A percentile compares a stretch with the other conserved stretches of the same genome.
These are phyloP conservation scores for Grifola frondosa DNA, from an alignment of 1,284 basidiomycete genomes.

Conservation along the genomic window DNA sequence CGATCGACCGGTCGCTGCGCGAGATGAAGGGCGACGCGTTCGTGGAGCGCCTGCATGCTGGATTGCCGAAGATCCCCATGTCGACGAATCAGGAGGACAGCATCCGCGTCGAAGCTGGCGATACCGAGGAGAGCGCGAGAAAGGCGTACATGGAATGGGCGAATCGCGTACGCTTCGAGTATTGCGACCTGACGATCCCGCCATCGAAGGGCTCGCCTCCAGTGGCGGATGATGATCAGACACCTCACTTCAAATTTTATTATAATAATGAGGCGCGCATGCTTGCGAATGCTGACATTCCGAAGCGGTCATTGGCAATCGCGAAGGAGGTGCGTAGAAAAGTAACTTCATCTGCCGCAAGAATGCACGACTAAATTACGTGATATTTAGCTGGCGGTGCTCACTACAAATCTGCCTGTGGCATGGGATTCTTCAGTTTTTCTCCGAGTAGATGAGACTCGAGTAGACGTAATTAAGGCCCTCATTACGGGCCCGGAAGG, in stretches of 20 bases:
- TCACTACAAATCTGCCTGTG: conserved; percentile 86
- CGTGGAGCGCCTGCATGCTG: conserved; percentile 71
- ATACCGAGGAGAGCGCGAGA: conserved; percentile 64
- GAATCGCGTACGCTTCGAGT: conserved; percentile 76
- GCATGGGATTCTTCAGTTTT: conserved; percentile 91
- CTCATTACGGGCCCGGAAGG: conserved; percentile 88
- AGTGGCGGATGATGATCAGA: conserved; percentile 45
- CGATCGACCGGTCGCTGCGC: conserved; percentile 80
- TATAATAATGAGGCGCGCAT: conserved; percentile 79
- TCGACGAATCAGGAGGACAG: conserved; percentile 37
- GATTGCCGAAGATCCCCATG: conserved; percentile 68
- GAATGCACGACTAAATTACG: conserved; percentile 3
- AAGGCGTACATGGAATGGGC: conserved; percentile 84
- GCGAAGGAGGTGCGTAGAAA: conserved; percentile 73
- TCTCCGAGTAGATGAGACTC: conserved; percentile 80
- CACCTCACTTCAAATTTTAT: conserved; percentile 75
- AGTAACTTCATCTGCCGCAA: conserved; percentile 5
- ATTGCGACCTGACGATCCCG: conserved; percentile 75
- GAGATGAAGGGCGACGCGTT: conserved; percentile 87
- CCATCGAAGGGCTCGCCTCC: conserved; percentile 24
- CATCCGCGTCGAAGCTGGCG: conserved; percentile 47
- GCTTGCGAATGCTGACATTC: conserved; percentile 77
- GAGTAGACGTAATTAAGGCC: conserved; percentile 89
- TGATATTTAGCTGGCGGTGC: conserved; percentile 70
- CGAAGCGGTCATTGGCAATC: conserved; percentile 85